These are phyloP conservation scores for Aspergillus bombycis DNA, from an alignment of 2,329 filamentous ascomycete genomes.

Conservation along the genomic window DNA sequence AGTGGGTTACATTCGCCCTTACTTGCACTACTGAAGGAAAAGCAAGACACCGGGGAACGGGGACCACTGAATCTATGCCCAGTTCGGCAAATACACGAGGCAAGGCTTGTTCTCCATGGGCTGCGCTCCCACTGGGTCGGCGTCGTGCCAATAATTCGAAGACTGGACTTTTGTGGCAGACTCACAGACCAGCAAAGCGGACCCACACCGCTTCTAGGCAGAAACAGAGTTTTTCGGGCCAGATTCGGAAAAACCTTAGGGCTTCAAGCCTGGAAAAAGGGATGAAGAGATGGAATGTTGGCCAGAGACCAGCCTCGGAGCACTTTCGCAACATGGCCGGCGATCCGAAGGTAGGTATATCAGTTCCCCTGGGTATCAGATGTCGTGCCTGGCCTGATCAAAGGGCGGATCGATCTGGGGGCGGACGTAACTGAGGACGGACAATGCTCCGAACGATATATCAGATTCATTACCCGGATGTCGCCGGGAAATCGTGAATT, in stretches of 20 bases:
- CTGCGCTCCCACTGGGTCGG: background rate
- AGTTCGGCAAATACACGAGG: background rate
- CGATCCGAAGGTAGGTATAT: background rate
- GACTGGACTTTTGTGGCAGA: background rate
- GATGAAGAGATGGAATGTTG: background rate
- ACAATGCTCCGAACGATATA: background rate
- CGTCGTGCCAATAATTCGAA: background rate
- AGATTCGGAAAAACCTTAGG: background rate
- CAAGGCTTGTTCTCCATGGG: background rate
- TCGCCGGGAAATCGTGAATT: background rate
- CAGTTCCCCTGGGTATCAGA: background rate
- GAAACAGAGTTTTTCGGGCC: conserved; percentile 1
- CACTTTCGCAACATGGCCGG: background rate
- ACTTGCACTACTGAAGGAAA: no score
- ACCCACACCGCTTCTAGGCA: background rate
- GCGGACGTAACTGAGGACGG: background rate
- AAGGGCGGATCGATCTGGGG: background rate
- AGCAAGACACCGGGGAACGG: background rate
- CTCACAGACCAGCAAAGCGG: background rate
- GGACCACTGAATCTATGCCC: background rate
- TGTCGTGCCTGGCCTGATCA: background rate
- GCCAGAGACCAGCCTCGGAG: background rate
- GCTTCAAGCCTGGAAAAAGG: background rate
- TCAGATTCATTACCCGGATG: background rate
- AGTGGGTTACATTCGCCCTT: no score